Conservation (phyloP, 306 rosid genomes). For the Malus fusca region DNA sequence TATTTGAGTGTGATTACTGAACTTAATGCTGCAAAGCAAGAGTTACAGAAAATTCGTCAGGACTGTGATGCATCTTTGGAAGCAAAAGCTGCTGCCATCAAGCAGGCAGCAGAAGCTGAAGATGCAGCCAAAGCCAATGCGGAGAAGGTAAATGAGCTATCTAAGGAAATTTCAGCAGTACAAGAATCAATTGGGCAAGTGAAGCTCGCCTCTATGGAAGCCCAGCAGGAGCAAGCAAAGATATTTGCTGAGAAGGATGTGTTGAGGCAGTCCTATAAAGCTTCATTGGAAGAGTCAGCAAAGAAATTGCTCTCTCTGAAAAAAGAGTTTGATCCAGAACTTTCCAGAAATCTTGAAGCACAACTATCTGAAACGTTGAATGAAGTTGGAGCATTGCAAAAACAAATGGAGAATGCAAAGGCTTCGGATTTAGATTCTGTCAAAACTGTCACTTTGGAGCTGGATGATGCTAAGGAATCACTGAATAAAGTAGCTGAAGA, state of each 20-base stretch:
- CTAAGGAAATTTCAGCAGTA: constrained; percentile 63
- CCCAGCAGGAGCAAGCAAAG: constrained; percentile 62
- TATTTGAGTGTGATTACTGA: constrained; percentile 56
- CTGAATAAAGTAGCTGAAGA: constrained; percentile 83
- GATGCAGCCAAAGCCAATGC: constrained; percentile 45
- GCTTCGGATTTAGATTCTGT: constrained; percentile 63
- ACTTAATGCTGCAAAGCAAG: constrained; percentile 80
- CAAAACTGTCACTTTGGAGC: constrained; percentile 66
- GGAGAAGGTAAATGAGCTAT: constrained; percentile 57
- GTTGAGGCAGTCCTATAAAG: constrained; percentile 62
- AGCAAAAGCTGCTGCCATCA: constrained; percentile 48
- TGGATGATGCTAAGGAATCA: constrained; percentile 83
- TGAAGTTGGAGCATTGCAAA: constrained; percentile 60
- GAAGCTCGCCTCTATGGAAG: constrained; percentile 58
- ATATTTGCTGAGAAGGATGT: constrained; percentile 66
- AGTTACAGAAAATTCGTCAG: constrained; percentile 60
- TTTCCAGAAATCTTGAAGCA: constrained; percentile 52
- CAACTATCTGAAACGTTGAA: constrained; percentile 49
- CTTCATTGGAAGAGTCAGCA: constrained; percentile 52
- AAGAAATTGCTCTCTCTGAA: constrained; percentile 49
- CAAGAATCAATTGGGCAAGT: constrained; percentile 68
- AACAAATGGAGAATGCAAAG: constrained; percentile 69
- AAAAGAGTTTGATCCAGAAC: constrained; percentile 56
- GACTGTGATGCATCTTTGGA: constrained; percentile 62
- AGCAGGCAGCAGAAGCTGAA: constrained; percentile 62